Evolutionary conservation across 2,329 filamentous ascomycete species (phyloP), one percentile per base, ranked within the genome.

Genomic region (Pseudocercospora cruenta): DNA sequence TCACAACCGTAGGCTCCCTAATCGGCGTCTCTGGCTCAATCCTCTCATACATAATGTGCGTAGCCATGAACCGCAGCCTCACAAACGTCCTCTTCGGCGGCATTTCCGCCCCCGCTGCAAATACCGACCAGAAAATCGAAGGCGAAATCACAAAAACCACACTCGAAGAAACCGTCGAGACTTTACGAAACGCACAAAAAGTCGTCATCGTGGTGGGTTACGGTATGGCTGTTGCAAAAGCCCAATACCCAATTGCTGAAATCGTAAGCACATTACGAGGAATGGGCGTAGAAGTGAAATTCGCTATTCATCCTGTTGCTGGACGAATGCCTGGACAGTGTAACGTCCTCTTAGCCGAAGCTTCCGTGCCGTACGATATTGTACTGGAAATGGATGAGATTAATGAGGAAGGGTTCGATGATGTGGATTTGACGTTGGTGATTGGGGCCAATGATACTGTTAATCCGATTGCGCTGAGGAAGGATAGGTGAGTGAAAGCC

Each of bases 321-420:
- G 93, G 93, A 10, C 88, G 93, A 33, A 96, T 97, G 93, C 93
- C 93, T 0, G 93, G 93, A 0, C 93, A 96, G 80, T 96, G 93
- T 81, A 96, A 97, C 74, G 93, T 96, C 3, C 83, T 97, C 2
- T 87, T 96, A 14, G 93, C 93, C 0, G 93, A 97, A 78, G 93
- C 93, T 0, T 90, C 87, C 36, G 93, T 96, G 31, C 92, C 92
- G 2, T 96, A 96, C 74, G 93, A 97, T 73, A 94, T 96, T 63
- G 93, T 96, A 28, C 85, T 96, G 54, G 93, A 97, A 80, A 96
- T 96, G 93, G 93, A 96, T 72, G 93, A 97, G 82, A 96, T 96
- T 81, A 97, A 96, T 78, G 93, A 96, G 69, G 93, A 96, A 63
- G 74, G 75, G 74, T 97, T 96, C 77, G 79, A 84, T 6, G 91